Evolutionary conservation across 768 basidiomycete species (phyloP), one percentile per base, ranked within the genome.

Genomic region (Boletus sp.): DNA sequence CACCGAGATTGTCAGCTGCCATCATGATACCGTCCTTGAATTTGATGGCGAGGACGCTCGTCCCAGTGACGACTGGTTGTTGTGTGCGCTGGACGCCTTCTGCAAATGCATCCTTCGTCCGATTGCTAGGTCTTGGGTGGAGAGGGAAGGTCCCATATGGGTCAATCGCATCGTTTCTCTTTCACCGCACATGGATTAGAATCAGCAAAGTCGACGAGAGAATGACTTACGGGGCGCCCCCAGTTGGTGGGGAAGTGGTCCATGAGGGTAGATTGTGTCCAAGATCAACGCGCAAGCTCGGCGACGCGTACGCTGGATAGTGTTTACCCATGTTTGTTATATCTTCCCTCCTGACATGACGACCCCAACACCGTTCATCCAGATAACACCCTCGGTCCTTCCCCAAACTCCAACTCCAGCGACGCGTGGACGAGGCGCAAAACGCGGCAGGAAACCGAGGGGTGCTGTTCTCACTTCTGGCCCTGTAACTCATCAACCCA

Each of bases 1-100:
- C 57, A 95, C 95, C 95, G 47, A 98, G 87, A 65, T 88, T 98
- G 78, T 99, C 97, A 35, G 97, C 94, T 30, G 97, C 94, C 79
- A 99, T 85, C 91, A 99, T 96, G 60, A 99, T 83, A 9, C 97
- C 97, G 64, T 92, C 93, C 72, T 95, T 93, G 80, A 82, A 98
- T 73, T 91, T 90, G 72, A 99, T 78, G 3, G 89, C 97, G 33
- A 99, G 80, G 6, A 99, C 93, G 53, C 88, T 91, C n/a, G 96
- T 95, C 54, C 96, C 97, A 0, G 96, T 98, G 9, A 98, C 93
- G 56, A 98, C 86, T 10, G 97, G 97, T 64, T 94, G 89, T 65
- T 93, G 92, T 29, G 94, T 98, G 58, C 74, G 87, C 64, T 93
- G 85, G 0, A 92, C 81, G 37, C 83, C 81, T 5, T 81, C 80